A percentile compares a stretch with the other conserved stretches of the same genome.
phyloP scores from a whole-genome alignment of 2,329 filamentous ascomycete genomes.

The Scedosporium aurantiacum region DNA sequence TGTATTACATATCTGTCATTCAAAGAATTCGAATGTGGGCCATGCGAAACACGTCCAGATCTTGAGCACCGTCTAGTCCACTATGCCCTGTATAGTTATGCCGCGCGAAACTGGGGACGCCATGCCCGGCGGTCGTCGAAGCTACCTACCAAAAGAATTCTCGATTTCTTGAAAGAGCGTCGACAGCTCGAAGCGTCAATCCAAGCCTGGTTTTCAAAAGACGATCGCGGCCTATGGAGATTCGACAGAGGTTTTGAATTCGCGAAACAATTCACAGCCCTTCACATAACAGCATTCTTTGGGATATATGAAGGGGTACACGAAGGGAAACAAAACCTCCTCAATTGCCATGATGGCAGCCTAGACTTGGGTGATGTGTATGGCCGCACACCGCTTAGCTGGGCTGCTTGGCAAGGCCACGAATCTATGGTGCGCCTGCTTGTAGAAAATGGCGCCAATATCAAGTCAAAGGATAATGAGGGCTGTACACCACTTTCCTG shows the following conservation, averaged over 20 bases:
- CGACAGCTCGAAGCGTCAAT: background rate
- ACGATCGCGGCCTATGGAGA: background rate
- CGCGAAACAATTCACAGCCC: background rate
- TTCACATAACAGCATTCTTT: background rate
- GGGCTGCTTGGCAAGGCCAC: background rate
- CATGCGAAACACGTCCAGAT: constrained; percentile 11
- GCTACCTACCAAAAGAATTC: background rate
- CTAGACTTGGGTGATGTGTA: background rate
- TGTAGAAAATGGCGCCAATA: background rate
- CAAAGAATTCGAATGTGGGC: constrained; percentile 14
- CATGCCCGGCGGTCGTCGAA: constrained; percentile 14
- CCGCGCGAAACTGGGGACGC: constrained; percentile 20
- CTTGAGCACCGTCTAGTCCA: constrained; percentile 13
- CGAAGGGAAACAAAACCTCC: background rate
- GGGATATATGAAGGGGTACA: background rate
- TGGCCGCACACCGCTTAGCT: background rate
- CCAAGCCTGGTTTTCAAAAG: background rate
- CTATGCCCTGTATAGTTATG: constrained; percentile 19
- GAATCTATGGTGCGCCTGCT: background rate
- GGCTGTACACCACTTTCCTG: background rate
- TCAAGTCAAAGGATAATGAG: background rate
- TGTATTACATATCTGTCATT: constrained; percentile 28
- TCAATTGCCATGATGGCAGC: background rate
- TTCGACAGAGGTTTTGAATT: background rate
- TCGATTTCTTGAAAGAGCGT: background rate